These are phyloP conservation scores for Sanguinoderma infundibulare DNA, from an alignment of 1,284 basidiomycete genomes.

Conservation along the genomic window DNA sequence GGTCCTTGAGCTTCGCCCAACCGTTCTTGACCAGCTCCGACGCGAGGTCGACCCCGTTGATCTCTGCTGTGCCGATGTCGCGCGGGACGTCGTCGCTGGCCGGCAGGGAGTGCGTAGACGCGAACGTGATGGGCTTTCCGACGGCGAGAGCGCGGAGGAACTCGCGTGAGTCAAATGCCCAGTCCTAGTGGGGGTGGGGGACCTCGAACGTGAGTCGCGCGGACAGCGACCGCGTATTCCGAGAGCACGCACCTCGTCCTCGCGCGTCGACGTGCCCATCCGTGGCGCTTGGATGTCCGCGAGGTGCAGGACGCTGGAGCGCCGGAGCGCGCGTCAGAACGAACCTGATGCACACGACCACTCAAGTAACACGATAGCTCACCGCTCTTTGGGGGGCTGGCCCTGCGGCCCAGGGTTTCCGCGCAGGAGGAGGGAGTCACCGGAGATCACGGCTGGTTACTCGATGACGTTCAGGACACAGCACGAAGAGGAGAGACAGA, in stretches of 20 bases:
- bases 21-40: conserved; percentile 83
- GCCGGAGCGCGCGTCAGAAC: conserved; percentile 2
- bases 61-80: conserved; percentile 78
- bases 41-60: conserved; percentile 75
- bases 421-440: conserved; percentile 86
- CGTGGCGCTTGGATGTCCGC: conserved; percentile 85
- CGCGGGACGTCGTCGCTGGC: conserved; percentile 71
- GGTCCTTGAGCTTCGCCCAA: conserved; percentile 93
- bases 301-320: conserved; percentile 77
- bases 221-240: not conserved
- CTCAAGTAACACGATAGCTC: not conserved
- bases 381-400: conserved; percentile 87
- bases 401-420: conserved; percentile 79
- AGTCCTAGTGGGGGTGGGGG: conserved; percentile 57
- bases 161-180: conserved; percentile 93
- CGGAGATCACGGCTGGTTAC: conserved; percentile 80
- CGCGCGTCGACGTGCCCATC: conserved; percentile 77
- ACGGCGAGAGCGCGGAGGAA: conserved; percentile 86
- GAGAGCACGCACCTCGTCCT: conserved; percentile 75
- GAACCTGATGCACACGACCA: conserved; percentile 18
- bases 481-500: conserved; percentile 11
- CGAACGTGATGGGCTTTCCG: conserved; percentile 87
- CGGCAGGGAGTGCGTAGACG: conserved; percentile 75
- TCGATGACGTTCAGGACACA: conserved; percentile 33
- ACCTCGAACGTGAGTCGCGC: not conserved